phyloP scores from a whole-genome alignment of 257 asterid species.

The Solanum etuberosum region DNA sequence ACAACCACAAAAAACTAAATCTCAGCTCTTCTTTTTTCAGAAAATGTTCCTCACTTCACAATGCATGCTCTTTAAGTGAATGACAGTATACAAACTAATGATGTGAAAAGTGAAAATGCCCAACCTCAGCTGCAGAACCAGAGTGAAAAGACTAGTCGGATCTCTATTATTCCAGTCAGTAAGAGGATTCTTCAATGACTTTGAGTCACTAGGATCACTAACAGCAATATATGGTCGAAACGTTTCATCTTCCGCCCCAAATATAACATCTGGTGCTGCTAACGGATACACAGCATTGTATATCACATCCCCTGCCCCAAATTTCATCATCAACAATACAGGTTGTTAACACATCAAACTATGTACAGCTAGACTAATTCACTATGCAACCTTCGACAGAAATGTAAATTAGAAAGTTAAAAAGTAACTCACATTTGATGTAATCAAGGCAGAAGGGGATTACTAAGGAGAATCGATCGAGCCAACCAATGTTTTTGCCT shows the following conservation, averaged over 20 bases:
- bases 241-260: constrained; percentile 67
- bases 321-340: neutral
- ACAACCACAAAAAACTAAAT: constrained; percentile 1
- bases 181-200: constrained; percentile 36
- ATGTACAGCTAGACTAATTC: neutral
- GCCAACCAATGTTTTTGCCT: constrained; percentile 50
- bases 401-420: neutral
- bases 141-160: constrained; percentile 52
- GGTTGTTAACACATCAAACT: neutral
- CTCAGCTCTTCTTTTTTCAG: neutral
- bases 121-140: constrained; percentile 75
- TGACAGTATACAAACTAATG: neutral
- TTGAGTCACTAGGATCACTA: constrained; percentile 7
- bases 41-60: neutral
- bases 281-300: constrained; percentile 74
- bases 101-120: neutral
- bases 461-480: constrained; percentile 78
- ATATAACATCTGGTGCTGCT: constrained; percentile 78
- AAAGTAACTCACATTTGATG: constrained; percentile 49
- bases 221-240: constrained; percentile 44
- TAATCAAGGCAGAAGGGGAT: constrained; percentile 86
- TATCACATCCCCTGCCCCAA: constrained; percentile 69
- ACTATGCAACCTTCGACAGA: neutral
- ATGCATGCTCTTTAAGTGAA: neutral
- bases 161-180: constrained; percentile 75